phyloP scores from a whole-genome alignment of 2,329 filamentous ascomycete species.

The Aspergillus alliaceus region DNA sequence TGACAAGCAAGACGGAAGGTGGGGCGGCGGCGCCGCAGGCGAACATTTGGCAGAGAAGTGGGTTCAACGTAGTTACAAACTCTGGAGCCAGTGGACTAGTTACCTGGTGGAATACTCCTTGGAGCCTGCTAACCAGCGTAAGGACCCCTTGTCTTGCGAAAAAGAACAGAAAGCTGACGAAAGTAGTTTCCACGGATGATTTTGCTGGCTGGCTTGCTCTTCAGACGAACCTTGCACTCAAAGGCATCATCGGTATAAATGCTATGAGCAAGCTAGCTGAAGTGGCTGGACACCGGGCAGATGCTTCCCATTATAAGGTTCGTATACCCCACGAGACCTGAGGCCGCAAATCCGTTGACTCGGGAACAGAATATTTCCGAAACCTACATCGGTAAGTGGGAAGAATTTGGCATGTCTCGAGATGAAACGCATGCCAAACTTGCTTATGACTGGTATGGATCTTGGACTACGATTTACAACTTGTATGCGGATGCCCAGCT shows the following conservation, averaged over 20 bases:
- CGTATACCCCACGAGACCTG: constrained; percentile 1
- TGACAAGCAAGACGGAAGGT: constrained; percentile 61
- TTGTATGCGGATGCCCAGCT: constrained; percentile 77
- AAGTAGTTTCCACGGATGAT: constrained; percentile 72
- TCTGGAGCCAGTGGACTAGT: constrained; percentile 76
- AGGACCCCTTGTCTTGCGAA: not conserved
- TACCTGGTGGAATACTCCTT: constrained; percentile 76
- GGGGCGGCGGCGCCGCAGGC: constrained; percentile 57
- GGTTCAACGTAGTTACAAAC: constrained; percentile 67
- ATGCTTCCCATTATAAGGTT: constrained; percentile 59
- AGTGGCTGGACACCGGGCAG: constrained; percentile 57
- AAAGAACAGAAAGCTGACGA: constrained; percentile 2
- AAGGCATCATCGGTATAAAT: constrained; percentile 79
- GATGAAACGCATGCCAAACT: constrained; percentile 73
- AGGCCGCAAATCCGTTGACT: not conserved
- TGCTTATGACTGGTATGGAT: constrained; percentile 76
- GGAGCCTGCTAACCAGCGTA: constrained; percentile 70
- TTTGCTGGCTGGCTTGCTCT: constrained; percentile 77
- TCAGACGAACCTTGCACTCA: constrained; percentile 79
- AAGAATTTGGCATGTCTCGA: constrained; percentile 66
- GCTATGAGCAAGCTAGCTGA: constrained; percentile 72
- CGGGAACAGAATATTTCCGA: constrained; percentile 54
- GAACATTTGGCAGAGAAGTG: constrained; percentile 60
- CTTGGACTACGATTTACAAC: constrained; percentile 84
- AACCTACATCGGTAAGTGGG: constrained; percentile 72